These are phyloP conservation scores for Heritiera littoralis DNA, from an alignment of 345 rosid species.

Conservation along the genomic window DNA sequence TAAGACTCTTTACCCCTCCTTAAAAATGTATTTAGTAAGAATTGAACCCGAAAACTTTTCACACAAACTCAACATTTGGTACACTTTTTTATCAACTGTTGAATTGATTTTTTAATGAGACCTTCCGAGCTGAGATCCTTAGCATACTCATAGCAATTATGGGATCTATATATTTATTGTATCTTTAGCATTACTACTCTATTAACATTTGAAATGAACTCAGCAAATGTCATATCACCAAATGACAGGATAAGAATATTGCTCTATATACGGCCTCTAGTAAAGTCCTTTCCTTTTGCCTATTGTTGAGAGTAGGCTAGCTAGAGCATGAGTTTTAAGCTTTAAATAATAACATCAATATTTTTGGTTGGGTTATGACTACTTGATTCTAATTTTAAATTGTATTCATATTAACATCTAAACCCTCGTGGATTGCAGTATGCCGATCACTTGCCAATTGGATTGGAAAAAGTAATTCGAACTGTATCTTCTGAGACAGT, in stretches of 20 bases:
- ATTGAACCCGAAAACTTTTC: no score
- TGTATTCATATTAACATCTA: neutral
- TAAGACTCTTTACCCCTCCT: no score
- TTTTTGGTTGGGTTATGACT: neutral
- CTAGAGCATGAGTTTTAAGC: neutral
- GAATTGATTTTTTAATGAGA: neutral
- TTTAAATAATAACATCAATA: neutral
- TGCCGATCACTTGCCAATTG: conserved; percentile 93
- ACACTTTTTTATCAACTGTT: neutral
- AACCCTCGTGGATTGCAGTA: conserved; percentile 51
- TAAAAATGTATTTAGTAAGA: no score
- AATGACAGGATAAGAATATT: neutral
- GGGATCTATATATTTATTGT: neutral
- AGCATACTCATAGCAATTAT: neutral
- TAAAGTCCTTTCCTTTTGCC: conserved; percentile 4
- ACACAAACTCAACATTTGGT: no score
- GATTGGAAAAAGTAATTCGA: conserved; percentile 86
- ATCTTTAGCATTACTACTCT: neutral
- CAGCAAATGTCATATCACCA: neutral
- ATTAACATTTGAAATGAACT: no score
- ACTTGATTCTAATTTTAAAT: neutral
- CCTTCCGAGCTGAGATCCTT: neutral
- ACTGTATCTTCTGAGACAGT: conserved; percentile 74
- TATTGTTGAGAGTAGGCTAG: conserved; percentile 2
- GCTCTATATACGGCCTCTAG: neutral